These are phyloP conservation scores for Puccinia polysora DNA, from an alignment of 1,284 basidiomycete genomes.

Conservation along the genomic window DNA sequence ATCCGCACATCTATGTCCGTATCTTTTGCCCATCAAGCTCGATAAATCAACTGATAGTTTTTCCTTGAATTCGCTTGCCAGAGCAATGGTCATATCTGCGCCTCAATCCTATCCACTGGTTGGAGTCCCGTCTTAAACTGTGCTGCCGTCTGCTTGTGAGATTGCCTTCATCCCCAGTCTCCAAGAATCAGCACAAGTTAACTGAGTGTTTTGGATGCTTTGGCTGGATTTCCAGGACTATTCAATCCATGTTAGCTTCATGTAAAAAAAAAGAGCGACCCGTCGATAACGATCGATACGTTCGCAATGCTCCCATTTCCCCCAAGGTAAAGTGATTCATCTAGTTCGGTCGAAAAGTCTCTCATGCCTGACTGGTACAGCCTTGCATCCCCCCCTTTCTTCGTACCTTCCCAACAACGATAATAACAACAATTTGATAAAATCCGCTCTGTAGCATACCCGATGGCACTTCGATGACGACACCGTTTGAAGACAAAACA, in stretches of 20 bases:
- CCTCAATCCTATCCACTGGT: constrained; percentile 74
- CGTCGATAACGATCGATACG: constrained; percentile 71
- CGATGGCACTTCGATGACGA: constrained; percentile 41
- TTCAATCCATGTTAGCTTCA: constrained; percentile 80
- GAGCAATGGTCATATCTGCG: constrained; percentile 60
- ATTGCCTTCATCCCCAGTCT: background rate
- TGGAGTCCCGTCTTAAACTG: constrained; percentile 74
- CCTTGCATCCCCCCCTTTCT: background rate
- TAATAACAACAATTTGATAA: background rate
- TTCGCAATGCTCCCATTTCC: constrained; percentile 70
- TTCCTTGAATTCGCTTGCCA: background rate
- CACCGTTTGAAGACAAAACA: constrained; percentile 39
- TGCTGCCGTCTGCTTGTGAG: constrained; percentile 36
- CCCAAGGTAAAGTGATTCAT: constrained; percentile 59
- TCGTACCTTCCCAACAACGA: background rate
- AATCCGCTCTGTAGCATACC: constrained; percentile 15
- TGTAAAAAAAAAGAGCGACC: constrained; percentile 77
- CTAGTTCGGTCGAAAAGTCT: background rate
- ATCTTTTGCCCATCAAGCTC: background rate
- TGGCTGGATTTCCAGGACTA: constrained; percentile 61
- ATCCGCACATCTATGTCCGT: constrained; percentile 41
- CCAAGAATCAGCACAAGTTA: too few relatives aligned
- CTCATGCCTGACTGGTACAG: background rate
- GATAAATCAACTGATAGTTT: background rate
- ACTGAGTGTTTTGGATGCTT: too few relatives aligned